A percentile compares a stretch with the other conserved stretches of the same genome.
phyloP scores from a whole-genome alignment of 2,329 filamentous ascomycete species.

The Pyrenophora tritici-repentis region DNA sequence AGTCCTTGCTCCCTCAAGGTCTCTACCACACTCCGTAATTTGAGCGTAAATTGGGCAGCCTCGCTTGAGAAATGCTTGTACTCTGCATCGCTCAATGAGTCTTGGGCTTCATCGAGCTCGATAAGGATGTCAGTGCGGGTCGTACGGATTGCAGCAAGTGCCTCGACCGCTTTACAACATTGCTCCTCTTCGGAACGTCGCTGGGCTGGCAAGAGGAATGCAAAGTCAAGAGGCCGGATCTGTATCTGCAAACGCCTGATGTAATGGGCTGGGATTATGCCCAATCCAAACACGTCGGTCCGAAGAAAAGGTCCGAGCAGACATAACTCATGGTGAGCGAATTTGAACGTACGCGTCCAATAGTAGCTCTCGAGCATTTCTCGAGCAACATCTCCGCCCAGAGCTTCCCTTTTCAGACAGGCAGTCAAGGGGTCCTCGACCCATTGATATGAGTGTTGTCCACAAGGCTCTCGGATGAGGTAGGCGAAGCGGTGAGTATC shows the following conservation, averaged over 20 bases:
- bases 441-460: constrained; percentile 24
- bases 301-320: constrained; percentile 18
- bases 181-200: constrained; percentile 10
- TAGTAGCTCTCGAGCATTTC: constrained; percentile 29
- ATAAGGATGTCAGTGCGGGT: constrained; percentile 10
- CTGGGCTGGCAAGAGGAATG: constrained; percentile 7
- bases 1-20: constrained; percentile 2
- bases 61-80: constrained; percentile 6
- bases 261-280: constrained; percentile 16
- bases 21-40: constrained; percentile 1
- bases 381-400: constrained; percentile 10
- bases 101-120: constrained; percentile 13
- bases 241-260: constrained; percentile 19
- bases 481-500: constrained; percentile 2
- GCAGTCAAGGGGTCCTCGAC: constrained; percentile 19
- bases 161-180: constrained; percentile 8
- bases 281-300: constrained; percentile 15
- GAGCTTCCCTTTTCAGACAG: background rate
- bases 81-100: constrained; percentile 2
- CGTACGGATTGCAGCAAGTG: constrained; percentile 8
- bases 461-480: constrained; percentile 21
- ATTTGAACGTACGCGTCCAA: constrained; percentile 26
- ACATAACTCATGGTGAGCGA: constrained; percentile 22
- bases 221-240: constrained; percentile 16
- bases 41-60: constrained; percentile 1